phyloP scores from a whole-genome alignment of 352 stramenopile genomes.

The Phytophthora pisi region DNA sequence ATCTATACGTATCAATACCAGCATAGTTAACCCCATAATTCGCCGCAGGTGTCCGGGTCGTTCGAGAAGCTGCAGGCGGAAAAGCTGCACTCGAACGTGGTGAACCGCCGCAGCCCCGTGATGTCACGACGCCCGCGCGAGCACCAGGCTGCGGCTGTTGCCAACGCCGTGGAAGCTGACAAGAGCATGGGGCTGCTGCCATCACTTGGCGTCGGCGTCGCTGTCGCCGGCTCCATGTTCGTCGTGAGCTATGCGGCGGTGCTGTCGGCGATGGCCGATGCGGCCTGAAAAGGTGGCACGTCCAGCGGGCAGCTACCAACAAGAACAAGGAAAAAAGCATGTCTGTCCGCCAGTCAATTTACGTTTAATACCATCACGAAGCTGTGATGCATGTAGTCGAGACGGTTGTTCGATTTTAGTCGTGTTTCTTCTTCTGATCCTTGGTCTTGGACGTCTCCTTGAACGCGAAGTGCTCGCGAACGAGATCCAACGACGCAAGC shows the following conservation, averaged over 20 bases:
- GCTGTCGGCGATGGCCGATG: constrained; percentile 40
- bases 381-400: constrained; percentile 2
- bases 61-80: constrained; percentile 48
- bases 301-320: not conserved
- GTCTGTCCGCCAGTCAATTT: constrained; percentile 8
- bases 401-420: constrained; percentile 17
- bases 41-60: constrained; percentile 40
- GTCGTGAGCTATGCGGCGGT: constrained; percentile 50
- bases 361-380: constrained; percentile 17
- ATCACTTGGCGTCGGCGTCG: constrained; percentile 33
- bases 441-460: constrained; percentile 25
- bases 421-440: constrained; percentile 36
- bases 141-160: not conserved
- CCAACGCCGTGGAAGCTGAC: not conserved
- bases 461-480: constrained; percentile 48
- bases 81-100: constrained; percentile 43
- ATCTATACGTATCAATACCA: not conserved
- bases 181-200: constrained; percentile 28
- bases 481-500: constrained; percentile 54
- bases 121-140: constrained; percentile 14
- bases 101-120: constrained; percentile 30
- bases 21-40: not conserved
- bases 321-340: not conserved
- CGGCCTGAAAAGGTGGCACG: constrained; percentile 5
- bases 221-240: constrained; percentile 40